A percentile compares a stretch with the other conserved stretches of the same genome.
Evolutionary conservation across 2,329 filamentous ascomycete genomes (phyloP).

Genomic region (Colletotrichum sp.): DNA sequence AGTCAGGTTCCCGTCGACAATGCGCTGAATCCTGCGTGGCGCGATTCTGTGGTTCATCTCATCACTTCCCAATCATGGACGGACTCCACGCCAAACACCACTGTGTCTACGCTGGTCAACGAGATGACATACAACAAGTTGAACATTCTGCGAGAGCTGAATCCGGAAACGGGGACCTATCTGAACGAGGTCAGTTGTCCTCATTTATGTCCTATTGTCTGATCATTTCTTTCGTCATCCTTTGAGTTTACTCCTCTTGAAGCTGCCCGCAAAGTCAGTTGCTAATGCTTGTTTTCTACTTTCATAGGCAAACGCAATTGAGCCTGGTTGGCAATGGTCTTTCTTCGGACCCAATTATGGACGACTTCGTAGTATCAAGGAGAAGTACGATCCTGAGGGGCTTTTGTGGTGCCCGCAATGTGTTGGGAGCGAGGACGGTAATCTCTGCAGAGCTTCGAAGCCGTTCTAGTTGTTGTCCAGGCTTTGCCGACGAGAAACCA

Average conservation of each 20-base stretch:
- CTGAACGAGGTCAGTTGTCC: not conserved
- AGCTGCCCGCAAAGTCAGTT: not conserved
- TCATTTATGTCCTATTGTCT: not conserved
- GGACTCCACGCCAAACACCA: not conserved
- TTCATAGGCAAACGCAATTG: not conserved
- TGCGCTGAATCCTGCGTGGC: not conserved
- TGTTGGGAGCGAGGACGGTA: not conserved
- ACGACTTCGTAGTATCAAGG: constrained; percentile 29
- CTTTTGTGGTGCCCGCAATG: not conserved
- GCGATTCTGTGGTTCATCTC: not conserved
- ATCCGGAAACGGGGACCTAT: not conserved
- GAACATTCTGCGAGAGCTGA: not conserved
- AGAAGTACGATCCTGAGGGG: constrained; percentile 29
- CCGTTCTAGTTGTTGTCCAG: not conserved
- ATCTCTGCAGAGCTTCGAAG: not conserved
- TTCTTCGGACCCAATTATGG: constrained; percentile 34
- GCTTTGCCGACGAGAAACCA: not conserved
- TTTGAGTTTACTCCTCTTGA: not conserved
- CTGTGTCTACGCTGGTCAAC: not conserved
- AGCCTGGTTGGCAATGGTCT: constrained; percentile 26
- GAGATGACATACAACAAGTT: not conserved
- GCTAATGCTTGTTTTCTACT: not conserved
- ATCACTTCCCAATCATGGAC: not conserved
- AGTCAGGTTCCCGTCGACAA: not conserved
- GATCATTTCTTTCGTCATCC: not conserved